Conservation (phyloP, 2,329 filamentous ascomycete species). For the Fusarium denticulatum region DNA sequence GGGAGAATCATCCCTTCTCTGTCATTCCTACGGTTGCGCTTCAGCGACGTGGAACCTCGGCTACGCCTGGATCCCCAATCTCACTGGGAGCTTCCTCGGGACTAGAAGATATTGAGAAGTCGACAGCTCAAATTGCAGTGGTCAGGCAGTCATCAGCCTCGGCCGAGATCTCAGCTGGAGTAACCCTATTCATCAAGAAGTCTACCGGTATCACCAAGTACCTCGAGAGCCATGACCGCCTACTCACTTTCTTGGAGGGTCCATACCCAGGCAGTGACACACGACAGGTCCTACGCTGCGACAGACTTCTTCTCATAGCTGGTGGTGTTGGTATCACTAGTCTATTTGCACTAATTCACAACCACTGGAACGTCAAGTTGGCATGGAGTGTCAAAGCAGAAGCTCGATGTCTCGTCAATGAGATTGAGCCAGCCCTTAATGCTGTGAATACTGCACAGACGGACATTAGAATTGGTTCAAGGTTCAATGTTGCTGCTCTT, state of each 20-base stretch:
- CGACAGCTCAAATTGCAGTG: not conserved
- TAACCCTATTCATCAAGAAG: constrained; percentile 8
- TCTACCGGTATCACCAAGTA: constrained; percentile 5
- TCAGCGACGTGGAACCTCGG: not conserved
- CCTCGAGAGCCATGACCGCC: not conserved
- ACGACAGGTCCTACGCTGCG: not conserved
- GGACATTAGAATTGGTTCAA: not conserved
- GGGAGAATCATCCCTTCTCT: constrained; percentile 16
- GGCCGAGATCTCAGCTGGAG: constrained; percentile 3
- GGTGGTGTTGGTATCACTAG: constrained; percentile 14
- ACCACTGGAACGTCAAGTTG: constrained; percentile 14
- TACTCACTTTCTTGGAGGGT: constrained; percentile 5
- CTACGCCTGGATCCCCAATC: not conserved
- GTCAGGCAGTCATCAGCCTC: not conserved
- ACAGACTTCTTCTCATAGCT: constrained; percentile 12
- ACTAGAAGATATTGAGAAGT: not conserved
- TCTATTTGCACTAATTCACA: not conserved
- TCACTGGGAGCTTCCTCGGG: not conserved
- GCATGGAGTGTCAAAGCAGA: constrained; percentile 4
- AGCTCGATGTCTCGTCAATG: constrained; percentile 4
- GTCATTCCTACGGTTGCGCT: constrained; percentile 11
- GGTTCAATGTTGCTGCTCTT: not conserved
- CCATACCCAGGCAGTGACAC: not conserved
- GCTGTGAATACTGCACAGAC: not conserved
- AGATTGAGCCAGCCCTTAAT: constrained; percentile 10